Evolutionary conservation across 805 yeast genomes (phyloP), one percentile per base, ranked within the genome.

Genomic region (Priceomyces castillae): DNA sequence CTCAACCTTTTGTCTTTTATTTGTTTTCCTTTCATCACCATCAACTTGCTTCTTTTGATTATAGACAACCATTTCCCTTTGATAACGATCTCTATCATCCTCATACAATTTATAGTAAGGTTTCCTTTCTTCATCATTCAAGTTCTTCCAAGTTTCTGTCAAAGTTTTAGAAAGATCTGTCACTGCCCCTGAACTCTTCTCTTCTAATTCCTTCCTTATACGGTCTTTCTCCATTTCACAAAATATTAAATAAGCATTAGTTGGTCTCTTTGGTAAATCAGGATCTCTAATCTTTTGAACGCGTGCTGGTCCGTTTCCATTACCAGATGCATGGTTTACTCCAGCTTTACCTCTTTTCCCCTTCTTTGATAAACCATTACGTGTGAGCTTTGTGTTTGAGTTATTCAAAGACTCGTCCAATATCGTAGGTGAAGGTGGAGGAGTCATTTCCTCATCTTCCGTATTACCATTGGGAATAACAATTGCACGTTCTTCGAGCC

Each of bases 201-300:
- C 63, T 47, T 79, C 85, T 41, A 81, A 70, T 47, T 77, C 79
- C 40, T 76, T 73, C 48, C 78, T 80, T 30, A 88, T 76, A 39
- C 76, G 71, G 37, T 87, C 96, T 62, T 86, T 86, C 57, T 88
- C 95, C 67, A 78, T 67, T 46, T 90, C 97, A 64, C 97, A 90
- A 58, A 85, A 90, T 20, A 88, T 77, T 48, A 88, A 71, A 57
- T 90, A 90, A 4, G 97, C 96, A 62, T 90, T 90, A 3, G 94
- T 84, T 4, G 97, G 96, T 55, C 95, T 74, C 54, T 86, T 88
- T 16, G 97, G 97, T 55, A 84, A 74, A 52, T 81, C 82, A 7
- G 96, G 96, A 61, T 90, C 95, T 54, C 90, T 78, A 7, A 74
- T 71, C 40, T 71, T 71, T 37, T 52, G 68, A 52, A 43, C 56